Evolutionary conservation across 2,329 filamentous ascomycete genomes (phyloP).

Genomic region (Xenoacremonium recifei): DNA sequence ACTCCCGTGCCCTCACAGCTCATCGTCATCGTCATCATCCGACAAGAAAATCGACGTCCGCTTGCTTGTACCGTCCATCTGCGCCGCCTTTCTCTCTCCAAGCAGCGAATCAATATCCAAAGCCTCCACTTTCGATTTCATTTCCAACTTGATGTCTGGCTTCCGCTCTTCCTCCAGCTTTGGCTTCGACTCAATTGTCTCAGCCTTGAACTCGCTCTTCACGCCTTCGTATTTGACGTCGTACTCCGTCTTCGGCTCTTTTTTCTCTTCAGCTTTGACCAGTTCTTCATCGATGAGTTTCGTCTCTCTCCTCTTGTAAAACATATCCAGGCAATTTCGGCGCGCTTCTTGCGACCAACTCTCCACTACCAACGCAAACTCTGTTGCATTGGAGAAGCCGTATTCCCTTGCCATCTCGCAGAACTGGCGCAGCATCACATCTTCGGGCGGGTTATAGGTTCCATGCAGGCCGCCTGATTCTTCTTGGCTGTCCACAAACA

Average conservation of each 20-base stretch:
- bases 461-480: constrained; percentile 31
- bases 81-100: constrained; percentile 19
- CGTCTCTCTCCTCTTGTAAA: constrained; percentile 69
- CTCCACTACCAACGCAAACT: constrained; percentile 90
- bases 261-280: constrained; percentile 22
- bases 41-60: constrained; percentile 36
- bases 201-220: constrained; percentile 6
- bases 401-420: constrained; percentile 83
- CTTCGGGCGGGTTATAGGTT: constrained; percentile 69
- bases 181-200: constrained; percentile 6
- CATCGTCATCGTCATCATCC: constrained; percentile 38
- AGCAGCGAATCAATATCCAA: constrained; percentile 1
- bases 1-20: constrained; percentile 26
- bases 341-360: constrained; percentile 84
- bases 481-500: constrained; percentile 56
- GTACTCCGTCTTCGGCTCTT: constrained; percentile 1
- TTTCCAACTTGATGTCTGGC: constrained; percentile 11
- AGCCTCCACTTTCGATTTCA: constrained; percentile 7
- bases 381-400: constrained; percentile 71
- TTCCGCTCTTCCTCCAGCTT: neutral
- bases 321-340: constrained; percentile 73
- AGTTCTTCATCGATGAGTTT: constrained; percentile 36
- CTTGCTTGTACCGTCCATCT: constrained; percentile 22
- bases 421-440: constrained; percentile 79
- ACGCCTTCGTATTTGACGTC: neutral